A percentile compares a stretch with the other conserved stretches of the same genome.
These are phyloP conservation scores for Zopfochytrium polystomum DNA, from an alignment of 371 early-diverging fungal genomes.

Conservation along the genomic window DNA sequence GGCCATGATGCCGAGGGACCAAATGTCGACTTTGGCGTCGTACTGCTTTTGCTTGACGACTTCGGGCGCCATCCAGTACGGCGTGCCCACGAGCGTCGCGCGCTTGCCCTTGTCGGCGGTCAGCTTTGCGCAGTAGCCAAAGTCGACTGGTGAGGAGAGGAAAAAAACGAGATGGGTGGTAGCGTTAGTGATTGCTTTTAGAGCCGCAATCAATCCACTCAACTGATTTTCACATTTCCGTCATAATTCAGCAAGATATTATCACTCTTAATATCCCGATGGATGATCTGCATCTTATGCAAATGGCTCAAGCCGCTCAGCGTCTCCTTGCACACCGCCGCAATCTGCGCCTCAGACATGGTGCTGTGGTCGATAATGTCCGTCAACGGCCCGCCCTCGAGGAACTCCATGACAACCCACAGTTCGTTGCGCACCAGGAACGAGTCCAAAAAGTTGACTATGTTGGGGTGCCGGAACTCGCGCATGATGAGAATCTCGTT, in stretches of 20 bases:
- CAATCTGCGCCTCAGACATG: slow-evolving; percentile 86
- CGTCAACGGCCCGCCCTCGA: slow-evolving; percentile 99
- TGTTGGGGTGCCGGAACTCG: slow-evolving; percentile 89
- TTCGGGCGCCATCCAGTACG: no score
- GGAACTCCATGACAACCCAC: slow-evolving; percentile 98
- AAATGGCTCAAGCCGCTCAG: slow-evolving; percentile 87
- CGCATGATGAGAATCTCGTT: slow-evolving; percentile 96
- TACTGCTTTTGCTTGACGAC: slow-evolving; percentile 89
- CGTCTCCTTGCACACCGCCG: slow-evolving; percentile 71
- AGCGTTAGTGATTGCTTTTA: no score
- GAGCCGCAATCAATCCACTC: no score
- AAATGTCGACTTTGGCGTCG: slow-evolving; percentile 89
- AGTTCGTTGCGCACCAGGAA: no score
- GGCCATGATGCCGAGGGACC: slow-evolving; percentile 98
- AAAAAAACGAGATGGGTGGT: no score
- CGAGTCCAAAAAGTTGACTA: no score
- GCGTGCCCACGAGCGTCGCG: slow-evolving; percentile 95
- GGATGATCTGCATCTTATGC: slow-evolving; percentile 88
- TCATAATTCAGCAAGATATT: slow-evolving; percentile 83
- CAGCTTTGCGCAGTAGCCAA: slow-evolving; percentile 94
- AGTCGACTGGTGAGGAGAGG: slow-evolving; percentile 54
- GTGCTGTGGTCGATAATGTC: slow-evolving; percentile 92
- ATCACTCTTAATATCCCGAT: slow-evolving; percentile 96
- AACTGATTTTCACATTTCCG: slow-evolving; percentile 95
- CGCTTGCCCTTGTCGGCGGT: slow-evolving; percentile 82